Conservation (phyloP, 2,329 filamentous ascomycete genomes). For the Mollisiaceae sp. region DNA sequence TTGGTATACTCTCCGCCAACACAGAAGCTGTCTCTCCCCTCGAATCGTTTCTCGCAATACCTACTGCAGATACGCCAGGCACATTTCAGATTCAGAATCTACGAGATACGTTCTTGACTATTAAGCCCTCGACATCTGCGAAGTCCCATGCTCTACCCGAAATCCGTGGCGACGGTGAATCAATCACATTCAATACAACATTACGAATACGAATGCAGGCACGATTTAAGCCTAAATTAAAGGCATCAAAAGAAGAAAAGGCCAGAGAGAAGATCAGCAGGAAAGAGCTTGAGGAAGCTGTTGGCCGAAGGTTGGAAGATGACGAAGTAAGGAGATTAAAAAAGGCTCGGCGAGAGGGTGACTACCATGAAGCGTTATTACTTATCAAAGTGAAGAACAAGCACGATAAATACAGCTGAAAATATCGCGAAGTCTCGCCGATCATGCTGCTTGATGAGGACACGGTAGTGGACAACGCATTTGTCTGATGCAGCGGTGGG, state of each 20-base stretch:
- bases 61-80: conserved; percentile 66
- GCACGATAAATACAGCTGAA: conserved; percentile 79
- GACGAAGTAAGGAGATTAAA: conserved; percentile 86
- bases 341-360: conserved; percentile 80
- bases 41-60: conserved; percentile 78
- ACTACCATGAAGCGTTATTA: conserved; percentile 86
- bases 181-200: conserved; percentile 70
- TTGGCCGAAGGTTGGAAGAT: conserved; percentile 77
- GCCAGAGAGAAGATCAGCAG: conserved; percentile 84
- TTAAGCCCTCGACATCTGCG: conserved; percentile 56
- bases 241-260: conserved; percentile 81
- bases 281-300: conserved; percentile 82
- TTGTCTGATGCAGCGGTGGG: background rate
- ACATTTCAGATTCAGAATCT: conserved; percentile 78
- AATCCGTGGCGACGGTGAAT: conserved; percentile 76
- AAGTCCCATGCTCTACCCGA: conserved; percentile 60
- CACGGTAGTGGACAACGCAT: background rate
- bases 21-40: conserved; percentile 82
- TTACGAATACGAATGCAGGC: conserved; percentile 92
- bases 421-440: background rate
- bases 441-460: background rate
- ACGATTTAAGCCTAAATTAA: conserved; percentile 84
- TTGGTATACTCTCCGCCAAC: conserved; percentile 76
- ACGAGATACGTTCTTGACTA: conserved; percentile 71
- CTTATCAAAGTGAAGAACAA: conserved; percentile 91